These are phyloP conservation scores for Salix exigua DNA, from an alignment of 345 rosid genomes.

Conservation along the genomic window DNA sequence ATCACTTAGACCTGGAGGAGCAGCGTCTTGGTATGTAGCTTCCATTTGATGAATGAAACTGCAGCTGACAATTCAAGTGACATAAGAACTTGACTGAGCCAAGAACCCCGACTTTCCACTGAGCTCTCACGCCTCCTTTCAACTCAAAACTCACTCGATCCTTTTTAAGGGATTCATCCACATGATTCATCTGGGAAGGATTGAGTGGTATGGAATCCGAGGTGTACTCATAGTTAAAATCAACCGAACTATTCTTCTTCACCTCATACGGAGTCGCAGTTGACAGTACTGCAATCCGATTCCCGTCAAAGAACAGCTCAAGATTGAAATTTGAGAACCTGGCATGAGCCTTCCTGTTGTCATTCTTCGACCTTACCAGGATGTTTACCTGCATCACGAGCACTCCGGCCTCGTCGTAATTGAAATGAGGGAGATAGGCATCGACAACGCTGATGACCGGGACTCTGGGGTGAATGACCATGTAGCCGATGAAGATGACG, in stretches of 20 bases:
- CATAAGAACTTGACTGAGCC: slow-evolving; percentile 57
- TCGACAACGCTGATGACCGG: slow-evolving; percentile 57
- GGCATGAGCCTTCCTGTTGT: slow-evolving; percentile 64
- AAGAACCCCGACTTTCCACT: slow-evolving; percentile 67
- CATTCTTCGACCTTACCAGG: slow-evolving; percentile 52
- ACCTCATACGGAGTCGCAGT: slow-evolving; percentile 56
- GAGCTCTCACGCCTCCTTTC: slow-evolving; percentile 54
- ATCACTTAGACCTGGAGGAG: slow-evolving; percentile 59
- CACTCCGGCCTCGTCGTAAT: slow-evolving; percentile 35
- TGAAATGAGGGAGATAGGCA: slow-evolving; percentile 54
- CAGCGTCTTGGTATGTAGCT: slow-evolving; percentile 40
- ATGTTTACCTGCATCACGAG: slow-evolving; percentile 62
- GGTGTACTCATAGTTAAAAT: slow-evolving; percentile 43
- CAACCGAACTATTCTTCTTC: slow-evolving; percentile 37
- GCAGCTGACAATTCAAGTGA: slow-evolving; percentile 56
- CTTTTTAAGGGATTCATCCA: slow-evolving; percentile 38
- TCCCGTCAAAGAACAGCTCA: slow-evolving; percentile 42
- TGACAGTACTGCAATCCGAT: slow-evolving; percentile 39
- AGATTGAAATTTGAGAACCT: slow-evolving; percentile 43
- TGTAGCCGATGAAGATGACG: slow-evolving; percentile 57
- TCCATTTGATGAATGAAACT: slow-evolving; percentile 47
- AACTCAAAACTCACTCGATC: slow-evolving; percentile 55
- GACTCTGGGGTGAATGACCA: slow-evolving; percentile 69
- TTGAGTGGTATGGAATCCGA: slow-evolving; percentile 60
- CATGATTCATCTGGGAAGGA: slow-evolving; percentile 34